Evolutionary conservation across 2,329 filamentous ascomycete genomes (phyloP), one percentile per base, ranked within the genome.

Genomic region (Colletotrichum simmondsii): DNA sequence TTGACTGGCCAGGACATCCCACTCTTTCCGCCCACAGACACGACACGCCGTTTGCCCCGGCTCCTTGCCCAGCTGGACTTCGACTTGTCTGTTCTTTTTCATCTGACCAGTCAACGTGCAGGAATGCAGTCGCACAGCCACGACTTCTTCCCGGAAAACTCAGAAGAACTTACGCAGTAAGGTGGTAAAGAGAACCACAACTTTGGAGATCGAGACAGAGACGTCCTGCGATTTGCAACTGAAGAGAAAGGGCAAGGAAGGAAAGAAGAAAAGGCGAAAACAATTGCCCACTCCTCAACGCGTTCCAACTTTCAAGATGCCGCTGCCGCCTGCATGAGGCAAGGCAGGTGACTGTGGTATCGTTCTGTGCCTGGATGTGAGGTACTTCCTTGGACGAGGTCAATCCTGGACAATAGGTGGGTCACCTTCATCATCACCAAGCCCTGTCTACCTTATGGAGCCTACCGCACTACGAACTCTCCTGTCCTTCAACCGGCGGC

Each of bases 101-200:
- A n/a, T 52, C 52, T 54, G 58, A n/a, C 66, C 70, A 72, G 65
- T 72, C 56, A 72, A 26, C 32, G 24, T 12, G 24, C 60, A 28
- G 56, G 59, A 60, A 64, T 58, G 49, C 52, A 61, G 19, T 54
- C 46, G 62, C 62, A 71, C 62, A 71, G 68, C 68, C 68, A 71
- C 68, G 30, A 8, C 26, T 61, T 53, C 62, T 24, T 37, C 56
- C 37, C 16, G 37, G 37, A 42, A 42, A 42, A 42, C 37, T 42
- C 37, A 42, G 37, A 42, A 42, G 37, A 42, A 19, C 16, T 14
- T 42, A 11, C 3, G 30, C 30, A 32, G 30, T 4, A 32, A 8
- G 10, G 30, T 32, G 10, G 16, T 19, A 19, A 42, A 42, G 37
- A 42, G 5, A 37, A 42, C 37, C 5, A 19, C 16, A 42, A 7